A percentile compares a stretch with the other conserved stretches of the same genome.
Conservation (phyloP, 768 basidiomycete species). For the Podaxis sp. region DNA sequence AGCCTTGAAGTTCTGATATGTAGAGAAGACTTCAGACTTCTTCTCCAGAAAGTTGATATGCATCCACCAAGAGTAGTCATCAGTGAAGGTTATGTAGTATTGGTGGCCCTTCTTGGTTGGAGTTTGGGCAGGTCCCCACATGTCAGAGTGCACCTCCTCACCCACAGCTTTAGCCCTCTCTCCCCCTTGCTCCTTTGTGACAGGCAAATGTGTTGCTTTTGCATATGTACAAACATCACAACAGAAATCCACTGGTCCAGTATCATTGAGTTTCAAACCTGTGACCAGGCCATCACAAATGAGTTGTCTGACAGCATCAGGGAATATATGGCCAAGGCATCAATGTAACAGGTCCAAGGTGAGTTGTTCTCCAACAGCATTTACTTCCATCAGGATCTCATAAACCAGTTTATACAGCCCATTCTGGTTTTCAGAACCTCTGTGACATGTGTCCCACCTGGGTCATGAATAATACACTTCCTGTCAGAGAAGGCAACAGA, state of each 20-base stretch:
- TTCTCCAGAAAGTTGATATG: conserved; percentile 18
- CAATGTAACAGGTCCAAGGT: conserved; percentile 3
- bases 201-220: conserved; percentile 34
- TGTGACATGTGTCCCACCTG: conserved; percentile 19
- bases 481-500: not conserved
- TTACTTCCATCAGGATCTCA: conserved; percentile 1
- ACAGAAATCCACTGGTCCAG: conserved; percentile 11
- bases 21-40: conserved; percentile 19
- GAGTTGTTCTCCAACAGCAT: not conserved
- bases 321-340: not conserved
- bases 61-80: conserved; percentile 23
- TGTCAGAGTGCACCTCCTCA: conserved; percentile 28
- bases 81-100: conserved; percentile 31
- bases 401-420: not conserved
- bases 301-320: conserved; percentile 15
- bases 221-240: conserved; percentile 13
- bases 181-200: conserved; percentile 24
- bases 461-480: conserved; percentile 21
- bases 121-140: conserved; percentile 36
- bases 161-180: conserved; percentile 21
- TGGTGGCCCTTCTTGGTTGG: conserved; percentile 15
- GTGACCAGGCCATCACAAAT: conserved; percentile 27
- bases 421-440: conserved; percentile 15
- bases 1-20: conserved; percentile 27
- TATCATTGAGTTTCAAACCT: conserved; percentile 26